Base-by-base conservation (phyloP, 1,284 basidiomycete species). In the Ganoderma resinaceum region DNA sequence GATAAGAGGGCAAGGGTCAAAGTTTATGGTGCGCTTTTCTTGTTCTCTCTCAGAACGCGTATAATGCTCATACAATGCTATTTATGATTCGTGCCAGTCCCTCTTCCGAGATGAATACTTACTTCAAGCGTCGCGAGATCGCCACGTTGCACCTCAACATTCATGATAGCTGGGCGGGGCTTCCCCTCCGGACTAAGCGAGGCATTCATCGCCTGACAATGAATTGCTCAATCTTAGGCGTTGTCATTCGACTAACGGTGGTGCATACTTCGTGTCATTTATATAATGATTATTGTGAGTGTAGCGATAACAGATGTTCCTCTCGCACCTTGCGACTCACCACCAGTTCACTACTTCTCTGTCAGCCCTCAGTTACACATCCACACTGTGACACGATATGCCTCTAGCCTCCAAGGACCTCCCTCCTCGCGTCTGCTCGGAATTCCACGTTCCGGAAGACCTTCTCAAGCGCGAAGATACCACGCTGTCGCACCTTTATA, bases 401-500 rank as follows among this genome's bases (percentile, higher is more conserved):
- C 68, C 68, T 18, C 52, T 69, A 37, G 61, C 57, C 16, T 62
- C 66, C n/a, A 43, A 66, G 18, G 60, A 66, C 46, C 62, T 72
- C 2, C 71, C 71, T 23, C 20, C 71, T 3, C 65, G 68, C 42
- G 60, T 72, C 38, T 40, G 49, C 23, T 65, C 66, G 38, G 66
- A 70, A 23, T 72, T 72, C 33, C 62, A 18, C 18, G 31, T 43
- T 20, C 71, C 71, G 0, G 31, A 49, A 1, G 62, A 68, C 11
- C 59, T 70, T 20, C 26, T 65, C 35, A 26, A 38, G 26, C 59
- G 63, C 14, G 31, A 60, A 11, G 67, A 61, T 6, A 26, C 40
- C 9, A 35, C 59, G 1, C 29, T 72, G 11, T 52, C 66, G 0
- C 67, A 70, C 18, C 43, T 72, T 14, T 72, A 72, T 35, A 40